phyloP scores from a whole-genome alignment of 2,329 filamentous ascomycete species.

The Ophiostoma quercus region DNA sequence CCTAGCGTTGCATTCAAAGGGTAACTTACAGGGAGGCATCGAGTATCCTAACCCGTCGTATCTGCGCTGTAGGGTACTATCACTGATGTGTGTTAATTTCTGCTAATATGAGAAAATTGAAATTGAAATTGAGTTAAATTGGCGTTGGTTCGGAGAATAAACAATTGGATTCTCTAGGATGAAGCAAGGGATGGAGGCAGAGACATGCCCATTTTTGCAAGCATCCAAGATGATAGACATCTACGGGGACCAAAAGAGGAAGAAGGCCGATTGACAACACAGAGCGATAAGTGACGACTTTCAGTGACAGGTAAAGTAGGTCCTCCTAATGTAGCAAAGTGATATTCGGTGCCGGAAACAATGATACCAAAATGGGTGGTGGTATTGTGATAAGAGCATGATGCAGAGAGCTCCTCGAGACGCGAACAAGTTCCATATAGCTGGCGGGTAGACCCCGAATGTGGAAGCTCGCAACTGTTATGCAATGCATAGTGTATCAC shows the following conservation, averaged over 20 bases:
- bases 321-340: not conserved
- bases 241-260: not conserved
- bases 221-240: not conserved
- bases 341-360: not conserved
- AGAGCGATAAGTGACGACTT: not conserved
- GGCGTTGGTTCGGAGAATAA: not conserved
- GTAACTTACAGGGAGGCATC: not conserved
- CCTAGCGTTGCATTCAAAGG: not conserved
- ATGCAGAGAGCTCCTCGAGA: not conserved
- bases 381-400: not conserved
- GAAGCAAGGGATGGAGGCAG: not conserved
- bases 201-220: not conserved
- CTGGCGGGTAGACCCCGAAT: not conserved
- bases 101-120: not conserved
- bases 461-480: not conserved
- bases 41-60: no score
- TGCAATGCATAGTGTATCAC: constrained; percentile 10
- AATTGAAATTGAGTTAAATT: not conserved
- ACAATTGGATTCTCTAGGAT: not conserved
- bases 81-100: not conserved
- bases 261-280: not conserved
- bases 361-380: not conserved
- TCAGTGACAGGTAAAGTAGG: no score
- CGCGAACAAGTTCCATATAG: not conserved
- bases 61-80: no score